phyloP scores from a whole-genome alignment of 2,329 filamentous ascomycete genomes.

The Lachnellula cervina region DNA sequence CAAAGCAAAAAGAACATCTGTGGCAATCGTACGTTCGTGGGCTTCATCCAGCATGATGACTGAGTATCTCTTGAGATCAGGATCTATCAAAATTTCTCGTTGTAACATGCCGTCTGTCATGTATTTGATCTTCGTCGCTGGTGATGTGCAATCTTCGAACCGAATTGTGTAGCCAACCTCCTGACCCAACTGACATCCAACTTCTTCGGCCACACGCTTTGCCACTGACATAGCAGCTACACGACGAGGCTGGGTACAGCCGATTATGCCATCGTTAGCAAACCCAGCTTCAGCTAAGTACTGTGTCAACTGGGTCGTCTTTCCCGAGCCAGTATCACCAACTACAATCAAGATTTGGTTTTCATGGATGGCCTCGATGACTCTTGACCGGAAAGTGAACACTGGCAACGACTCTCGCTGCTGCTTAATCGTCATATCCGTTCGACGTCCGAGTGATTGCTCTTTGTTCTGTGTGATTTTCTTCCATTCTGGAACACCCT shows the following conservation, averaged over 20 bases:
- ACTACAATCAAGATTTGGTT: constrained; percentile 95
- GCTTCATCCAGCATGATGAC: constrained; percentile 98
- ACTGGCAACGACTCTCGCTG: constrained; percentile 88
- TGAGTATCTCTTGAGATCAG: constrained; percentile 82
- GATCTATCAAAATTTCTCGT: constrained; percentile 89
- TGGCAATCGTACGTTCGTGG: constrained; percentile 94
- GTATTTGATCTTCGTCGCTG: constrained; percentile 92
- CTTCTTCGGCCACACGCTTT: constrained; percentile 93
- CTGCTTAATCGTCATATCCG: constrained; percentile 88
- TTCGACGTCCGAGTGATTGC: constrained; percentile 77
- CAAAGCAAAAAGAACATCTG: constrained; percentile 89
- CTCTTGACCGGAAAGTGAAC: constrained; percentile 78
- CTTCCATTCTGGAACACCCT: constrained; percentile 89
- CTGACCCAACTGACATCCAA: constrained; percentile 82
- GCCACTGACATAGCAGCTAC: constrained; percentile 97
- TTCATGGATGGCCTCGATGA: constrained; percentile 79
- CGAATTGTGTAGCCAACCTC: constrained; percentile 97
- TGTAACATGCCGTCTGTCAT: constrained; percentile 99
- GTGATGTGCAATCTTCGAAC: constrained; percentile 90
- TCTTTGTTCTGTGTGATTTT: constrained; percentile 74
- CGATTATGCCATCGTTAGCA: constrained; percentile 80
- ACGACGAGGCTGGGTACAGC: constrained; percentile 93
- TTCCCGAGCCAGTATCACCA: constrained; percentile 94
- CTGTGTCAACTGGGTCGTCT: constrained; percentile 94
- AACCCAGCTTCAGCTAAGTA: constrained; percentile 93